Evolutionary conservation across 2,329 filamentous ascomycete species (phyloP).

Genomic region (Trichoderma arundinaceum): DNA sequence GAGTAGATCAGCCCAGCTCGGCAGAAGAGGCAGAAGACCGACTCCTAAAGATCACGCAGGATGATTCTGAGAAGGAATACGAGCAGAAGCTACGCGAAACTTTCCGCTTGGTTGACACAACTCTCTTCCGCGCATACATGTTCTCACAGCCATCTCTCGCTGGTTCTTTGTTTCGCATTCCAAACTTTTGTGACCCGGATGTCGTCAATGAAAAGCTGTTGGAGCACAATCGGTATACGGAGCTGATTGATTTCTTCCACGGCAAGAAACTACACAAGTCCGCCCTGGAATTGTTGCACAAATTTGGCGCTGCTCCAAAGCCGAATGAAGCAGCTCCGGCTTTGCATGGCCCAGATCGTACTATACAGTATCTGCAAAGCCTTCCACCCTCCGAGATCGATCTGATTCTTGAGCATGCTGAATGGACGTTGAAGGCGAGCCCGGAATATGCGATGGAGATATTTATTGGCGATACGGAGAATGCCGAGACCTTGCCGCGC

Average conservation of each 20-base stretch:
- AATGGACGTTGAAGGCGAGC: constrained; percentile 80
- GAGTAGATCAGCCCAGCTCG: constrained; percentile 51
- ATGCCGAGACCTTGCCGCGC: constrained; percentile 86
- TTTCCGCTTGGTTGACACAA: constrained; percentile 88
- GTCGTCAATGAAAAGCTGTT: constrained; percentile 93
- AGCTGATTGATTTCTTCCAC: constrained; percentile 96
- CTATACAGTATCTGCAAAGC: constrained; percentile 87
- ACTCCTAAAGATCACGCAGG: constrained; percentile 55
- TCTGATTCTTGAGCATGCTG: constrained; percentile 86
- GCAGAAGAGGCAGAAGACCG: constrained; percentile 61
- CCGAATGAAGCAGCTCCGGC: constrained; percentile 57
- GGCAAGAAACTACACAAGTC: constrained; percentile 92
- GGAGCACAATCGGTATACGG: constrained; percentile 85
- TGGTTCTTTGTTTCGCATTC: constrained; percentile 88
- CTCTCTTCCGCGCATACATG: constrained; percentile 94
- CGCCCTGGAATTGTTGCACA: constrained; percentile 79
- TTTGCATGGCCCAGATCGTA: constrained; percentile 81
- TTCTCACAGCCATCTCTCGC: constrained; percentile 84
- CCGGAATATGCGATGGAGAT: constrained; percentile 86
- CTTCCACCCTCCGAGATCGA: constrained; percentile 87
- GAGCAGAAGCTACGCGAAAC: constrained; percentile 74
- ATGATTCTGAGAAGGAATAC: constrained; percentile 64
- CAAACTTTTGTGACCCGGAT: constrained; percentile 95
- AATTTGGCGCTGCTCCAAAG: constrained; percentile 71
- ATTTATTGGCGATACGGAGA: constrained; percentile 91